Base-by-base conservation (phyloP, 441 rosid genomes). In the Mallotus repandus region DNA sequence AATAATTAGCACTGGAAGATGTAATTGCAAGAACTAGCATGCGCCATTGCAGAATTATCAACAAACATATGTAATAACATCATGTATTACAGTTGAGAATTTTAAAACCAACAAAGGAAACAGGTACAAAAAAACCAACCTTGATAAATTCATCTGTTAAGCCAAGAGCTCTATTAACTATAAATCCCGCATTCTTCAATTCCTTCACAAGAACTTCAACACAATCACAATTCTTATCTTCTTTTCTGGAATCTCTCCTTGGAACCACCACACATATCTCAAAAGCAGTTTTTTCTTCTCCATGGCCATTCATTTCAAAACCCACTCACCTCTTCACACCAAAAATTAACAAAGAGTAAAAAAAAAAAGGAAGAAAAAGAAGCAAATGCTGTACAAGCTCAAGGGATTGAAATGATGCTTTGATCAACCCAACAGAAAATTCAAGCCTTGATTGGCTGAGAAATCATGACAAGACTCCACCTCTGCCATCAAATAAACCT, bases 191-290 rank as follows among this genome's bases (percentile, higher is more conserved):
- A 76, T 84, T 84, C 78, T 72, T 79, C 25, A 92, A 85, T 67
- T 89, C 94, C 71, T 78, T 79, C 50, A 85, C 86, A 76, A 95
- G 88, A 82, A 87, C 84, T 70, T 95, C 93, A 77, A 89, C 80
- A 76, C 94, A 91, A 64, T 89, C 86, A 66, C 10, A 65, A 63
- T 38, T 68, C 71, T 74, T 85, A 52, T 83, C 86, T 80, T 81
- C 85, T 78, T 80, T 81, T 69, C 21, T 76, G 55, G 54, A 70
- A 71, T 76, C 68, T 74, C 86, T 79, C 83, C 84, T 88, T 18
- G 92, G 82, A 78, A 92, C 93, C 79, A 87, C 97, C 77, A 92
- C 82, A 63, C 82, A 93, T 66, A 95, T 88, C 87, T 92, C 99
- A 74, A 75, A 89, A 74, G 77, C 83, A 70, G 77, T 53, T 59